These are phyloP conservation scores for Murraya paniculata DNA, from an alignment of 345 rosid genomes.

Conservation along the genomic window DNA sequence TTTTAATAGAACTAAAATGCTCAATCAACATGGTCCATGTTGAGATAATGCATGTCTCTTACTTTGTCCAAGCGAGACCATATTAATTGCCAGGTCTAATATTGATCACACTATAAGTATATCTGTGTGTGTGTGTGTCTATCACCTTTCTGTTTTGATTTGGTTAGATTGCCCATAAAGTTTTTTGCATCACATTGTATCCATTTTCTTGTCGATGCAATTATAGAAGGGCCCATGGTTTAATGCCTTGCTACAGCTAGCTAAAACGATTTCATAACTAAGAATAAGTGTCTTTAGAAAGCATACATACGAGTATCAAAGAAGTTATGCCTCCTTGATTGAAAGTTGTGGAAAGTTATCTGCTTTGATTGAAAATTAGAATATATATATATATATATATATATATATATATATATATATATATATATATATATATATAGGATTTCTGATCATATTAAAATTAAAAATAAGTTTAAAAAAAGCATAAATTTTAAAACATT, in stretches of 20 bases:
- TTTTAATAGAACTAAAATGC: conserved; percentile 13
- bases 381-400: too few species aligned
- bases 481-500: rapidly evolving
- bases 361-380: neutral
- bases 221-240: conserved; percentile 11
- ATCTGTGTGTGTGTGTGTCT: too few species aligned
- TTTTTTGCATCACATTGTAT: conserved; percentile 12
- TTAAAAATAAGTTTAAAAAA: too few species aligned
- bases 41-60: conserved; percentile 5
- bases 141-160: neutral
- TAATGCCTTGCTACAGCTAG: neutral
- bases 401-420: too few species aligned
- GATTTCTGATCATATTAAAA: too few species aligned
- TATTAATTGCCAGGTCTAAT: neutral
- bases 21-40: conserved; percentile 6
- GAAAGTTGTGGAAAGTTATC: neutral
- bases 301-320: neutral
- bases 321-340: neutral
- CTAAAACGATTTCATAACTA: neutral
- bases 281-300: neutral
- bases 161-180: conserved; percentile 38
- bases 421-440: too few species aligned
- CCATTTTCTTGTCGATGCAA: conserved; percentile 2
- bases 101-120: neutral
- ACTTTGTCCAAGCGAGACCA: neutral